Base-by-base conservation (phyloP, 495 filamentous ascomycete species). In the Cudoniella acicularis region DNA sequence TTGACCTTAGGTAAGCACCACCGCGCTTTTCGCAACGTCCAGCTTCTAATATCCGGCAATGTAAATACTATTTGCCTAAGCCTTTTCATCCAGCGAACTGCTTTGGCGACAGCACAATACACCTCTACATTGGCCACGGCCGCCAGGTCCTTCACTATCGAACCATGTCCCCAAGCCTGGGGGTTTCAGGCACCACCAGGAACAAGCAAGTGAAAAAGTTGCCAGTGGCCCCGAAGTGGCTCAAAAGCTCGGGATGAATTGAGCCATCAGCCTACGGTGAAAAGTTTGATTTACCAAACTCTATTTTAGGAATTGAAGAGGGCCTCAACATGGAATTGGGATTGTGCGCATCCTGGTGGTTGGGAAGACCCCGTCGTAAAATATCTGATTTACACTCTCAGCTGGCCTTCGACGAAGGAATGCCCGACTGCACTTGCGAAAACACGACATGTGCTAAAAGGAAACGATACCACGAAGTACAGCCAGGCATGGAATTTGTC, bases 11-110 rank as follows among this genome's bases (percentile, higher is more conserved):
- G n/a, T 22, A 2, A 53, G 24, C 20, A n/a, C 10, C 49, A 36
- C 1, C 18, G 10, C 20, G 3, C 10, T 59, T 10, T 21, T 26
- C 20, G 49, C 49, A 60, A 60, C 57, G 57, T 54, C 49, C 41
- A 26, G 42, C 40, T n/a, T 20, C 8, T 26, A 50, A 50, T 50
- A 50, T 23, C 49, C 49, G 57, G 57, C 25, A 60, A 60, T 60
- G 24, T 60, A 40, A 40, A 45, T 22, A 53, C 36, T 45, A 6
- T 42, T 60, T 60, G 51, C 47, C 55, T 51, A 57, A 49, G 25
- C 18, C 40, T 50, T 13, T 26, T 24, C 3, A 13, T n/a, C 21
- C 18, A 50, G 10, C 23, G 25, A 50, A 26, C 4, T 13, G 4
- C 55, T 50, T 40, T 24, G 8, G 17, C 17, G 9, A 50, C n/a